A percentile compares a stretch with the other conserved stretches of the same genome.
Evolutionary conservation across 140 eudicot species (phyloP).

Genomic region (Ambrosia hybrid): DNA sequence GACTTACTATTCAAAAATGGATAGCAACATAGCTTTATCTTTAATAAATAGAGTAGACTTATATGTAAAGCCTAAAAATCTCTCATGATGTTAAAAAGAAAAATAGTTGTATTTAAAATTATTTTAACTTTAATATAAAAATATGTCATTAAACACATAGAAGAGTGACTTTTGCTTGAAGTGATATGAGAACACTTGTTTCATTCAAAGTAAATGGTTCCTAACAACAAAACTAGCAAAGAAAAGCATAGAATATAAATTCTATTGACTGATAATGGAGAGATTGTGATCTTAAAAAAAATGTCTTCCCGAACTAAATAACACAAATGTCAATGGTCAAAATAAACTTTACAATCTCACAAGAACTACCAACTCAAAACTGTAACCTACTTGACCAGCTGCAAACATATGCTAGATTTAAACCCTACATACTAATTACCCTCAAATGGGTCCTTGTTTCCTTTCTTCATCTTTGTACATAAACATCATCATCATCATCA

Average conservation of each 20-base stretch:
- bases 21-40: no score
- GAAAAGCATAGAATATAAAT: not conserved
- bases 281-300: not conserved
- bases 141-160: no score
- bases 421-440: slow-evolving; percentile 32
- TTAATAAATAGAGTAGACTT: no score
- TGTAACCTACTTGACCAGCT: slow-evolving; percentile 32
- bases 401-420: slow-evolving; percentile 32
- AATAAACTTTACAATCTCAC: slow-evolving; percentile 34
- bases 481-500: not conserved
- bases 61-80: no score
- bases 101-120: no score
- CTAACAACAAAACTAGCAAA: no score
- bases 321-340: slow-evolving; percentile 29
- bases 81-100: no score
- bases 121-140: no score
- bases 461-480: slow-evolving; percentile 39
- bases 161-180: no score
- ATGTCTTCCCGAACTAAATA: slow-evolving; percentile 14
- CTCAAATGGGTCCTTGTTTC: slow-evolving; percentile 27
- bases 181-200: no score
- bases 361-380: slow-evolving; percentile 31
- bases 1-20: no score
- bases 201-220: no score
- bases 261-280: not conserved